Conservation (phyloP, 2,329 filamentous ascomycete species). For the Calonectria pseudoreteaudii region DNA sequence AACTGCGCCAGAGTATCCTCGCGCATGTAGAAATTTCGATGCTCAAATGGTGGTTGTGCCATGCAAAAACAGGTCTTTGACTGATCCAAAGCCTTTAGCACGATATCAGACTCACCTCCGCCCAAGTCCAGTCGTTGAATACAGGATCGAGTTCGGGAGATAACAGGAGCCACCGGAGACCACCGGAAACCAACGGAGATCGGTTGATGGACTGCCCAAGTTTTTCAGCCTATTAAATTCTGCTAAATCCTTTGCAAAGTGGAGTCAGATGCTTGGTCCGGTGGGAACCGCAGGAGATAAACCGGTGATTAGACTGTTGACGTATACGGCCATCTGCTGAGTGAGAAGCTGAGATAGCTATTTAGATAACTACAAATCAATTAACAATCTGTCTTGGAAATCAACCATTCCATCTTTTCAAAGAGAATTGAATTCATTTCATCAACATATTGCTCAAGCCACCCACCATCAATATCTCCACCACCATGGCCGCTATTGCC, state of each 20-base stretch:
- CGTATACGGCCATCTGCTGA: too few relatives aligned
- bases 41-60: not conserved
- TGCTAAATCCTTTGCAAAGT: not conserved
- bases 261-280: not conserved
- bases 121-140: not conserved
- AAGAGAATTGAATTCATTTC: not conserved
- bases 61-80: not conserved
- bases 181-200: not conserved
- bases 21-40: not conserved
- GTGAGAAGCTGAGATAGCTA: not conserved
- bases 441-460: not conserved
- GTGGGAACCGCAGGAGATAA: slow-evolving; percentile 1
- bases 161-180: too few relatives aligned
- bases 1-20: not conserved
- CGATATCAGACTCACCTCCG: not conserved
- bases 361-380: not conserved
- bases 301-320: not conserved
- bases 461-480: not conserved
- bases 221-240: not conserved
- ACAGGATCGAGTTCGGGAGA: not conserved
- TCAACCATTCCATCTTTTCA: not conserved
- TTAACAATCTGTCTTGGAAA: not conserved
- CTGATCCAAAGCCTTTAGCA: not conserved
- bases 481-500: not conserved
- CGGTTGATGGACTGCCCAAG: not conserved